Base-by-base conservation (phyloP, 768 basidiomycete species). In the Mycena epipterygia region DNA sequence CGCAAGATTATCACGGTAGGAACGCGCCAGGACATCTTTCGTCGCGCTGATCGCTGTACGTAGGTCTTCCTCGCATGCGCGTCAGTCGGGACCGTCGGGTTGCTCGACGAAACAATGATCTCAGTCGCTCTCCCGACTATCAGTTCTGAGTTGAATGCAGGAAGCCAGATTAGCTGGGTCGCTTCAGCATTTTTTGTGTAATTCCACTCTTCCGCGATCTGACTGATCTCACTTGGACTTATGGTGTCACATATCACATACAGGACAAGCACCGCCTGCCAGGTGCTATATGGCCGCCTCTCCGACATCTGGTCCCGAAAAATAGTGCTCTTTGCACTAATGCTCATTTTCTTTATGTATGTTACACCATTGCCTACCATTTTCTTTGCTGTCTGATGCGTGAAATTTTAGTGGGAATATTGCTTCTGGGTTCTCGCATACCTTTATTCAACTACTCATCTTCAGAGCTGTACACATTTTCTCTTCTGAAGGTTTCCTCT, bases 41-140 rank as follows among this genome's bases (percentile, higher is more conserved):
- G 11, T 4, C 21, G 16, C 30, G 25, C 42, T 58, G 27, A 57
- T 39, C 6, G 12, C 17, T 23, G 33, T 0, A 48, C 39, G 17
- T 23, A 75, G 74, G 84, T 90, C 13, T 88, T 89, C 70, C 74
- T 79, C 3, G 84, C 88, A 33, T 81, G 89, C 56, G 83, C 87
- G 2, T 74, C 84, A 2, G 88, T 88, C 23, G 79, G 84, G 6
- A 80, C 86, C 46, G 83, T 87, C 57, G 84, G 86, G 27, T 77
- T 86, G 9, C 79, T 89, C 2, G 88, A 89, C 76, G 87, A 88
- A 49, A 89, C 88, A 5, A 88, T 90, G 67, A 84, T 89, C 11
- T 86, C 87, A 0, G 89, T 89, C 0, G 88, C 89, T 4, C 79
- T 90, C 25, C 89, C 89, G 5, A 87, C 84, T 2, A 85, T 90